Evolutionary conservation across 768 basidiomycete species (phyloP).

Genomic region (Infundibulicybe gibba): DNA sequence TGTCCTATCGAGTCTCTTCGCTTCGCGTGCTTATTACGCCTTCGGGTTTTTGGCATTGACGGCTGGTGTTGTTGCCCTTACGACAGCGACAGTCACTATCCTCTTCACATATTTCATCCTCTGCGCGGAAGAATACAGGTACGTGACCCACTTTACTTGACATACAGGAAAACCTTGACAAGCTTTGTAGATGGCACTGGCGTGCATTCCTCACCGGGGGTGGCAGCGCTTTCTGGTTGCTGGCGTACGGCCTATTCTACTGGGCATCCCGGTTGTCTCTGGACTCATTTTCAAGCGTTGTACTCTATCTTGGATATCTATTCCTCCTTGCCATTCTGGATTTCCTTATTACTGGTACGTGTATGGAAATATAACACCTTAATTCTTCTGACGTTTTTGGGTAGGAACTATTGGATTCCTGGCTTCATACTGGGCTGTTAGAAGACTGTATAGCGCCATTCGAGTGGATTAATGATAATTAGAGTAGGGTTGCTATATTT

Average conservation of each 20-base stretch:
- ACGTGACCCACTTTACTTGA: constrained; percentile 10
- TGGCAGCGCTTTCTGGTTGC: constrained; percentile 88
- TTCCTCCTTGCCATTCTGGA: constrained; percentile 77
- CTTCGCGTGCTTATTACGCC: constrained; percentile 90
- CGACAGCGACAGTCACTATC: constrained; percentile 89
- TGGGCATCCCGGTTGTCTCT: constrained; percentile 86
- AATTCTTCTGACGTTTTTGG: constrained; percentile 2
- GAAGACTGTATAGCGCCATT: constrained; percentile 77
- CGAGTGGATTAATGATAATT: constrained; percentile 55
- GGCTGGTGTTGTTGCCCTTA: constrained; percentile 76
- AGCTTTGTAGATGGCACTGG: constrained; percentile 84
- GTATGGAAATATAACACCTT: not conserved
- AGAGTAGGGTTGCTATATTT: not conserved
- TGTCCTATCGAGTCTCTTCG: constrained; percentile 87
- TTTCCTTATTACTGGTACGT: constrained; percentile 83
- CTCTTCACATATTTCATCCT: constrained; percentile 87
- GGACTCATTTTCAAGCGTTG: constrained; percentile 73
- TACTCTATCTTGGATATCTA: constrained; percentile 90
- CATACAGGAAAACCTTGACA: constrained; percentile 1
- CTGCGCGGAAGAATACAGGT: constrained; percentile 95
- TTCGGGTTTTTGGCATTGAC: constrained; percentile 94
- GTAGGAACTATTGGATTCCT: constrained; percentile 88
- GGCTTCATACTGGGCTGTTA: constrained; percentile 88
- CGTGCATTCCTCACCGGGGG: constrained; percentile 89
- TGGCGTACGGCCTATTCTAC: constrained; percentile 86